A percentile compares a stretch with the other conserved stretches of the same genome.
These are phyloP conservation scores for Botrytis fragariae DNA, from an alignment of 2,329 filamentous ascomycete genomes.

Conservation along the genomic window DNA sequence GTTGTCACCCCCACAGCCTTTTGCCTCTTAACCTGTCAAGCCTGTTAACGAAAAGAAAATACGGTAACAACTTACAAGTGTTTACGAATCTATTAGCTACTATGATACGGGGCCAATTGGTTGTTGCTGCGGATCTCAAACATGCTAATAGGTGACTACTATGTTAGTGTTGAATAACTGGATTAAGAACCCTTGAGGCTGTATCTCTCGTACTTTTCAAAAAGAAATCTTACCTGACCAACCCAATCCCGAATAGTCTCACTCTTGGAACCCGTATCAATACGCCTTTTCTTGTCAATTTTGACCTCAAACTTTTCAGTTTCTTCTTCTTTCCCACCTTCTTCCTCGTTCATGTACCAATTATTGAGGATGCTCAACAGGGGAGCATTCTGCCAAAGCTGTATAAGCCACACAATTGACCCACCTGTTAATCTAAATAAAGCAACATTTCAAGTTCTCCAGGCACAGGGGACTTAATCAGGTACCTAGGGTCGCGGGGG, in stretches of 20 bases:
- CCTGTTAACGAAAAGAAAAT: neutral
- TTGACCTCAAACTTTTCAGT: neutral
- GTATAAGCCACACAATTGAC: conserved; percentile 14
- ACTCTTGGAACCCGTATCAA: neutral
- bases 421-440: conserved; percentile 15
- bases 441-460: conserved; percentile 10
- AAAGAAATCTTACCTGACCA: conserved; percentile 1
- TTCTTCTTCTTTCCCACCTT: neutral
- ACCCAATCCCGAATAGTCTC: neutral
- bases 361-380: conserved; percentile 6
- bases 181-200: neutral
- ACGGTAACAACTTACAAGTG: neutral
- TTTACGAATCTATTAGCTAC: conserved; percentile 13
- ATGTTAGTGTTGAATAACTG: neutral
- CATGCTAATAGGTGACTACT: neutral
- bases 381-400: neutral
- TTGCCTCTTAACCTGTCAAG: neutral
- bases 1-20: conserved; percentile 10
- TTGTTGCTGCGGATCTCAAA: conserved; percentile 8
- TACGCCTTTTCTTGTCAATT: neutral
- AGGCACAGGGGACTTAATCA: conserved; percentile 1
- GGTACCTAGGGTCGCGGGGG: neutral
- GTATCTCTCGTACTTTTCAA: neutral
- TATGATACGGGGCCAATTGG: neutral
- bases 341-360: conserved; percentile 9